Evolutionary conservation across 1,139 yeast genomes (phyloP).

Genomic region (Chernovozyma aurita): DNA sequence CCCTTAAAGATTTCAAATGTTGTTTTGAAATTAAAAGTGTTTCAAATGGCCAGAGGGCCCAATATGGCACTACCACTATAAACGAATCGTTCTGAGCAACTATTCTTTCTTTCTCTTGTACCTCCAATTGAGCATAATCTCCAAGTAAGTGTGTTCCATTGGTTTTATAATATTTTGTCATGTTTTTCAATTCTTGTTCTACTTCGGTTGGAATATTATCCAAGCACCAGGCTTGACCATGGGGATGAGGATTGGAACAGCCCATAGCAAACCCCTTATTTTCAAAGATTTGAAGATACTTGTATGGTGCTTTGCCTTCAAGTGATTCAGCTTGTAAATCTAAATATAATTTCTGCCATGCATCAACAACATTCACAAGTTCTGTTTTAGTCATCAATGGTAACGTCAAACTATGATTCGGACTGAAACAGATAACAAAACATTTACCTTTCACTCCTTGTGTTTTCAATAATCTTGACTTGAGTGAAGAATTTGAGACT

Average conservation of each 20-base stretch:
- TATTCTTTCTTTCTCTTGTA: conserved; percentile 46
- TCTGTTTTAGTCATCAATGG: conserved; percentile 53
- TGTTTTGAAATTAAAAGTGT: conserved; percentile 56
- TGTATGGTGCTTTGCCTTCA: conserved; percentile 41
- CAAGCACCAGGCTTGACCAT: conserved; percentile 77
- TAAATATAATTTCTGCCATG: conserved; percentile 57
- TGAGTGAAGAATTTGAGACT: conserved; percentile 21
- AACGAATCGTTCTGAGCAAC: conserved; percentile 61
- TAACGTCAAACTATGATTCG: conserved; percentile 64
- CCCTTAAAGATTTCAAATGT: conserved; percentile 49
- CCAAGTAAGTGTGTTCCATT: conserved; percentile 50
- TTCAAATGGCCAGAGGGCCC: conserved; percentile 86
- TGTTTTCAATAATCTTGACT: conserved; percentile 46
- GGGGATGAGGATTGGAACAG: conserved; percentile 79
- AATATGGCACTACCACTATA: conserved; percentile 70
- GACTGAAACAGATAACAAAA: conserved; percentile 69
- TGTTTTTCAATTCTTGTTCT: conserved; percentile 49
- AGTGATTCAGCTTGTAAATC: conserved; percentile 34
- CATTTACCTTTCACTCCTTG: conserved; percentile 67
- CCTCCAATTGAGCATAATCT: conserved; percentile 62
- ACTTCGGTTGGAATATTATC: conserved; percentile 68
- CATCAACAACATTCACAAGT: conserved; percentile 44
- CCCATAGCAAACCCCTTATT: conserved; percentile 83
- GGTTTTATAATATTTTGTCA: conserved; percentile 44
- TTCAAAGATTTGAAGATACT: conserved; percentile 70